These are phyloP conservation scores for Solanum ossicruentum DNA, from an alignment of 257 asterid species.

Conservation along the genomic window DNA sequence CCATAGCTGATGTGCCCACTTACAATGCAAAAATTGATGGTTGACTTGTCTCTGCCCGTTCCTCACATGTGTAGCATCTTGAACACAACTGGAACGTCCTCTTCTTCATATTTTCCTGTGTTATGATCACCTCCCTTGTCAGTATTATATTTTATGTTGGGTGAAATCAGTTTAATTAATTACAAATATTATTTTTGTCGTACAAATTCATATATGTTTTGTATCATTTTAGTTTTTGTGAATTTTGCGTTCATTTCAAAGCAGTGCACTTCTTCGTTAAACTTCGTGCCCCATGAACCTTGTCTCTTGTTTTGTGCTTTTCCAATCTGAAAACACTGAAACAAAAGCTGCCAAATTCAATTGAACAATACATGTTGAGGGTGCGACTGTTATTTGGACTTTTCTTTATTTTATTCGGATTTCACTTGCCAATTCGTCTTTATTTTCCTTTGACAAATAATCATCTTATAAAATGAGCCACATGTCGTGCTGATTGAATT, in stretches of 20 bases:
- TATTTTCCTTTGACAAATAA: neutral
- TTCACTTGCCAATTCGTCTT: neutral
- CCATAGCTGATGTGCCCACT: too few relatives aligned
- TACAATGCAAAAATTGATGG: too few relatives aligned
- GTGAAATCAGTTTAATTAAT: neutral
- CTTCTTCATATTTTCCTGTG: too few relatives aligned
- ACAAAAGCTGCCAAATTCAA: neutral
- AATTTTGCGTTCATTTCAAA: neutral
- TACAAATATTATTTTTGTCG: neutral
- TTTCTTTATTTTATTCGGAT: neutral
- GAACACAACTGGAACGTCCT: too few relatives aligned
- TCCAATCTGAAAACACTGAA: neutral
- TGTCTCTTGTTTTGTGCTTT: neutral
- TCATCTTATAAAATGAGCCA: neutral
- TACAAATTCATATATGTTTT: neutral
- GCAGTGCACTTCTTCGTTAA: neutral
- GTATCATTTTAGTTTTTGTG: neutral
- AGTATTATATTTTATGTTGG: neutral
- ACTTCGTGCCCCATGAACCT: neutral
- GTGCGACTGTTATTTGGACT: neutral
- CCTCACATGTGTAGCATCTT: too few relatives aligned
- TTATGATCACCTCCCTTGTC: neutral
- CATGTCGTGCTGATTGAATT: neutral
- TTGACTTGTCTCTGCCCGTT: too few relatives aligned
- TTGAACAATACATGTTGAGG: neutral